Evolutionary conservation across 2,329 filamentous ascomycete species (phyloP).

Genomic region (Teratosphaeria viscida): DNA sequence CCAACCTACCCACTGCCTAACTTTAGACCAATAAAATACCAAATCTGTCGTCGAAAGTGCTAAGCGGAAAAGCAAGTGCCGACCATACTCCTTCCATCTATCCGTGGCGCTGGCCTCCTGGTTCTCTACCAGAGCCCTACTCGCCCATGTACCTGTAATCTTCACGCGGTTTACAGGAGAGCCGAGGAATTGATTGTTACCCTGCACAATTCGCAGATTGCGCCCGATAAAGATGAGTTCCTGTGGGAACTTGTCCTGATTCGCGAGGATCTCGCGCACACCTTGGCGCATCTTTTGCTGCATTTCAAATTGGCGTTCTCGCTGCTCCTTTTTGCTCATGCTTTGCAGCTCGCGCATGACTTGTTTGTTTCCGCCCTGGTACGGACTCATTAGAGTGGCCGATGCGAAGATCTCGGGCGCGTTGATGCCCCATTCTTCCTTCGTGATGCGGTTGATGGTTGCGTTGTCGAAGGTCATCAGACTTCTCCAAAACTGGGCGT

Average conservation of each 20-base stretch:
- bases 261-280: slow-evolving; percentile 69
- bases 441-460: slow-evolving; percentile 61
- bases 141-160: slow-evolving; percentile 87
- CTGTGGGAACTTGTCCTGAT: slow-evolving; percentile 80
- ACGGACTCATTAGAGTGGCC: slow-evolving; percentile 80
- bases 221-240: slow-evolving; percentile 87
- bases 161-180: slow-evolving; percentile 86
- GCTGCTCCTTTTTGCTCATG: slow-evolving; percentile 47
- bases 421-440: slow-evolving; percentile 71
- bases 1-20: slow-evolving; percentile 64
- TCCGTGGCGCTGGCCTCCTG: slow-evolving; percentile 52
- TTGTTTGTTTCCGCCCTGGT: slow-evolving; percentile 68
- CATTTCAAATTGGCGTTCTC: slow-evolving; percentile 62
- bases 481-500: slow-evolving; percentile 84
- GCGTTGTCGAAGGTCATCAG: slow-evolving; percentile 88
- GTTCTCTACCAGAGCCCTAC: slow-evolving; percentile 68
- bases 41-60: slow-evolving; percentile 69
- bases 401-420: slow-evolving; percentile 86
- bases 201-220: slow-evolving; percentile 87
- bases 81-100: slow-evolving; percentile 58
- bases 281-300: slow-evolving; percentile 61
- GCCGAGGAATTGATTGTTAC: slow-evolving; percentile 83
- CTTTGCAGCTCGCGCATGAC: slow-evolving; percentile 43
- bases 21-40: slow-evolving; percentile 69
- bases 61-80: slow-evolving; percentile 70